These are phyloP conservation scores for Sugiyamaella valdiviana DNA, from an alignment of 805 yeast genomes.

Conservation along the genomic window DNA sequence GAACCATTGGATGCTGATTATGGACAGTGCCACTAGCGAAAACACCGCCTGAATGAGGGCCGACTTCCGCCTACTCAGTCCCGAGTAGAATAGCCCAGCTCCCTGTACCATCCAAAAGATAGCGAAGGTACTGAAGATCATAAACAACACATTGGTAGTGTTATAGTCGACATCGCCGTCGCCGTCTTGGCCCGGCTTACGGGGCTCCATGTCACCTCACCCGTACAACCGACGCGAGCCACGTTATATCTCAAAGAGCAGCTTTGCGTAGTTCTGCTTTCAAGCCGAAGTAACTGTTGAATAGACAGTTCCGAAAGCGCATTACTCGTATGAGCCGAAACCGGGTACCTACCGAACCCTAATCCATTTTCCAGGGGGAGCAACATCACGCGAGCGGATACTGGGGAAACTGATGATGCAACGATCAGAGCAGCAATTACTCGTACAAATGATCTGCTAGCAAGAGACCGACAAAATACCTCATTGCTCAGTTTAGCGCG, in stretches of 20 bases:
- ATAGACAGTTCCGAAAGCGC: neutral
- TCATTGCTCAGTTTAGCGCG: too few relatives aligned
- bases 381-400: too few relatives aligned
- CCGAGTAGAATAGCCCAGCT: conserved; percentile 59
- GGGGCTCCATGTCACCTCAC: neutral
- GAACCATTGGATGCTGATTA: conserved; percentile 62
- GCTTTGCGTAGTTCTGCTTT: too few relatives aligned
- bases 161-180: conserved; percentile 3
- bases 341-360: neutral
- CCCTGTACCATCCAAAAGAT: conserved; percentile 20
- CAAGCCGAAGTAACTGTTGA: too few relatives aligned
- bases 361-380: neutral
- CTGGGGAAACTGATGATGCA: too few relatives aligned
- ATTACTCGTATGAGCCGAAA: neutral
- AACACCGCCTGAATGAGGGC: conserved; percentile 62
- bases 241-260: too few relatives aligned
- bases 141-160: conserved; percentile 15
- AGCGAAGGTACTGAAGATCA: conserved; percentile 19
- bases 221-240: too few relatives aligned
- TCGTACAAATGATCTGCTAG: too few relatives aligned
- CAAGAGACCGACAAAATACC: too few relatives aligned
- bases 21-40: conserved; percentile 52
- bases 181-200: neutral
- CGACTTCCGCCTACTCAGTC: conserved; percentile 59
- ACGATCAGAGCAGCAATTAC: too few relatives aligned